Evolutionary conservation across 305 asterid species (phyloP).

Genomic region (Salvia sclarea): DNA sequence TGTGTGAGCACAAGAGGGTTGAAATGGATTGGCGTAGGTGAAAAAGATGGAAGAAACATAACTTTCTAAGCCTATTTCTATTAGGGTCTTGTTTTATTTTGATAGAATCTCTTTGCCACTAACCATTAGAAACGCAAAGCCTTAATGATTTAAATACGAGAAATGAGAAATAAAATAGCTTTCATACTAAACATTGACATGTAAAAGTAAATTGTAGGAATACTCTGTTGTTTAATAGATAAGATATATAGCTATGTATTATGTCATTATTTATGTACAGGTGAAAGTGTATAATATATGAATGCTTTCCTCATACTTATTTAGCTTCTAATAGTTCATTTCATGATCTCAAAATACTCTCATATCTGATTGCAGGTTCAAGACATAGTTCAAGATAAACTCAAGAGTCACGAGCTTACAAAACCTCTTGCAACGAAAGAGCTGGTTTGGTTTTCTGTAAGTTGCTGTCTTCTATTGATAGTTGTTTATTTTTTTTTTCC

Average conservation of each 20-base stretch:
- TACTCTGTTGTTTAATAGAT: background rate
- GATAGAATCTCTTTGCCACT: background rate
- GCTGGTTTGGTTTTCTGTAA: conserved; percentile 82
- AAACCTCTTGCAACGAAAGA: conserved; percentile 75
- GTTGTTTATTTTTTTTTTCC: background rate
- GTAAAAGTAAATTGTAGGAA: background rate
- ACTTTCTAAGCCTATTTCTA: background rate
- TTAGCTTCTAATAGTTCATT: conserved; percentile 12
- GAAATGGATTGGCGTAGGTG: background rate
- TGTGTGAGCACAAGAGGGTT: conserved; percentile 4
- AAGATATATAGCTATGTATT: background rate
- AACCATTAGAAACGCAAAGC: too few relatives aligned
- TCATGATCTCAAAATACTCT: conserved; percentile 7
- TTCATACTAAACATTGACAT: conserved; percentile 1
- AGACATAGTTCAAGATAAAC: conserved; percentile 61
- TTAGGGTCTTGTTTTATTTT: background rate
- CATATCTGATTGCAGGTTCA: conserved; percentile 54
- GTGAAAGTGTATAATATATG: background rate
- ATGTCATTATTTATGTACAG: background rate
- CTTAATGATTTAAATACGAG: background rate
- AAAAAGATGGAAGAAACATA: background rate
- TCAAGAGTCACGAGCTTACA: conserved; percentile 76
- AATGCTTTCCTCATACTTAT: conserved; percentile 6
- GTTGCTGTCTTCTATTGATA: conserved; percentile 30
- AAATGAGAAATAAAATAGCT: background rate